Conservation (phyloP, 2,329 filamentous ascomycete species). For the Blastomyces silverae region DNA sequence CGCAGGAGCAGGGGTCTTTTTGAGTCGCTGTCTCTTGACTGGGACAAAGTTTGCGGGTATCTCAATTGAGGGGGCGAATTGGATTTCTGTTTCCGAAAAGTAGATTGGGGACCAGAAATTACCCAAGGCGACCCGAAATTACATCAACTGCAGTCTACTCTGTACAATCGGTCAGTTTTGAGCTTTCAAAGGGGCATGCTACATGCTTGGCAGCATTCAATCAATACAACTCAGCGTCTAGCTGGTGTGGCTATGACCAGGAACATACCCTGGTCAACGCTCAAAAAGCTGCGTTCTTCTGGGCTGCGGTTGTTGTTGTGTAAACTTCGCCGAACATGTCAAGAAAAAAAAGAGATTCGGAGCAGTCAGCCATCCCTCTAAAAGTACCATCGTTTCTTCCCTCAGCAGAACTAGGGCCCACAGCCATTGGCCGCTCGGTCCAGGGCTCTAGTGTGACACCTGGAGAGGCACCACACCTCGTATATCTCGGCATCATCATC, state of each 20-base stretch:
- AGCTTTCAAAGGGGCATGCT: background rate
- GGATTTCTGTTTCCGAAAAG: background rate
- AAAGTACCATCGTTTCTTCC: too few species aligned
- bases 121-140: background rate
- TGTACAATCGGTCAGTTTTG: background rate
- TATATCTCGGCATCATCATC: slow-evolving; percentile 10
- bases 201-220: background rate
- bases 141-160: background rate
- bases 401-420: background rate
- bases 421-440: background rate
- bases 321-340: slow-evolving; percentile 6
- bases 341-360: background rate
- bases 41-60: background rate
- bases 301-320: background rate
- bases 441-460: background rate
- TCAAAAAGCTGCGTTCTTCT: background rate
- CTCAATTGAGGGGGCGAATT: background rate
- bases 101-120: background rate
- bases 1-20: background rate
- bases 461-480: slow-evolving; percentile 1
- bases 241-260: background rate
- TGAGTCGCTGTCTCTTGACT: background rate
- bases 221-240: background rate
- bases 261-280: background rate
- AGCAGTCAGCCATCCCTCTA: background rate